These are phyloP conservation scores for Candida sp. DNA, from an alignment of 1,139 yeast genomes.

Conservation along the genomic window DNA sequence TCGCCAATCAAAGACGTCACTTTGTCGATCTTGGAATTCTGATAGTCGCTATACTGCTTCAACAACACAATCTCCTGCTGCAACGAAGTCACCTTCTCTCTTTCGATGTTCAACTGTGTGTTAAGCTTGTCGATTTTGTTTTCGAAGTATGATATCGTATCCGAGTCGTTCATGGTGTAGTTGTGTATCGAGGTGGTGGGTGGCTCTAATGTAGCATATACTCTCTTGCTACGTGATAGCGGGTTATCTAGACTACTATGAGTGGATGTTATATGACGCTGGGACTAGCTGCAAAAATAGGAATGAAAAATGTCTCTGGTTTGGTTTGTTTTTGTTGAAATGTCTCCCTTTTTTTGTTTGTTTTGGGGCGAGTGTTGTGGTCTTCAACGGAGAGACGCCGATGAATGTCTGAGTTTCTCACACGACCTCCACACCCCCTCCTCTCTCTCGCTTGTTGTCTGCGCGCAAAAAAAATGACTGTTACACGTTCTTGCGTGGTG, in stretches of 20 bases:
- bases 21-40: slow-evolving; percentile 43
- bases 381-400: not conserved
- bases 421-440: not conserved
- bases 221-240: not conserved
- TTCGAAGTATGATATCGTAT: slow-evolving; percentile 14
- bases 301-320: not conserved
- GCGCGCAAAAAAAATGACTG: too few species aligned
- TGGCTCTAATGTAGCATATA: not conserved
- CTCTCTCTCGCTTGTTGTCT: too few species aligned
- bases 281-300: not conserved
- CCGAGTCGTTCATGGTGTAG: slow-evolving; percentile 4
- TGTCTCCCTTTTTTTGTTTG: not conserved
- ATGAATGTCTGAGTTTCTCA: not conserved
- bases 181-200: not conserved
- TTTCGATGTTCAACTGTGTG: slow-evolving; percentile 18
- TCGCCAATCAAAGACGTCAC: slow-evolving; percentile 36
- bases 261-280: not conserved
- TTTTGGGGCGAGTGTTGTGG: not conserved
- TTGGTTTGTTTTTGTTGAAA: slow-evolving; percentile 1
- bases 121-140: slow-evolving; percentile 16
- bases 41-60: slow-evolving; percentile 42
- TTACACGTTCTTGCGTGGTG: too few species aligned
- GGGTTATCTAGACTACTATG: not conserved
- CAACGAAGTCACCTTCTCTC: slow-evolving; percentile 26
- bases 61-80: slow-evolving; percentile 39